phyloP scores from a whole-genome alignment of 2,329 filamentous ascomycete genomes.

The Neopestalotiopsis sp. region DNA sequence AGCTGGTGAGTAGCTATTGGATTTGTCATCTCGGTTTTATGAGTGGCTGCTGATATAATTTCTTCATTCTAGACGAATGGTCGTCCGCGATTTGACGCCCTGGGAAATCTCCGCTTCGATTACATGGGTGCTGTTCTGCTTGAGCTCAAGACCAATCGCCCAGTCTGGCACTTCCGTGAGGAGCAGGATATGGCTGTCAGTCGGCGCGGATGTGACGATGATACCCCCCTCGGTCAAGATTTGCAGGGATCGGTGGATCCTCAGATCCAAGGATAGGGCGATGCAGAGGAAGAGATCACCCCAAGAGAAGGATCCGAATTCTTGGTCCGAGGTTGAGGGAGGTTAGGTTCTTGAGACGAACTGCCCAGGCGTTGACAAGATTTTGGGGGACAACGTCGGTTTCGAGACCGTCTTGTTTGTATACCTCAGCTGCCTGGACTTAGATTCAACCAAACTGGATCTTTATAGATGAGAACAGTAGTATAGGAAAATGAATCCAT shows the following conservation, averaged over 20 bases:
- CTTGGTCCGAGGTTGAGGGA: too few species aligned
- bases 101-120: slow-evolving; percentile 22
- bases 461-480: too few species aligned
- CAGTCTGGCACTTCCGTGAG: background rate
- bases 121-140: slow-evolving; percentile 20
- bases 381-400: too few species aligned
- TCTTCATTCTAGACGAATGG: background rate
- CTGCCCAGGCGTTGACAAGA: too few species aligned
- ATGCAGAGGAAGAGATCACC: too few species aligned
- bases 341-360: too few species aligned
- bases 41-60: background rate
- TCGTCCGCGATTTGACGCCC: slow-evolving; percentile 21
- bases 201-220: background rate
- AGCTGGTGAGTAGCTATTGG: background rate
- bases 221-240: background rate
- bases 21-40: background rate
- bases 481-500: background rate
- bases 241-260: background rate
- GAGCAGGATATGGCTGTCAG: background rate
- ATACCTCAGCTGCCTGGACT: too few species aligned
- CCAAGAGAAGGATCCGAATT: too few species aligned
- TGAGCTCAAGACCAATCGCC: background rate
- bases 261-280: too few species aligned
- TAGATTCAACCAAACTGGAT: too few species aligned
- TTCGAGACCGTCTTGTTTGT: too few species aligned